Base-by-base conservation (phyloP, 1,284 basidiomycete species). In the Pseudozyma pruni region DNA sequence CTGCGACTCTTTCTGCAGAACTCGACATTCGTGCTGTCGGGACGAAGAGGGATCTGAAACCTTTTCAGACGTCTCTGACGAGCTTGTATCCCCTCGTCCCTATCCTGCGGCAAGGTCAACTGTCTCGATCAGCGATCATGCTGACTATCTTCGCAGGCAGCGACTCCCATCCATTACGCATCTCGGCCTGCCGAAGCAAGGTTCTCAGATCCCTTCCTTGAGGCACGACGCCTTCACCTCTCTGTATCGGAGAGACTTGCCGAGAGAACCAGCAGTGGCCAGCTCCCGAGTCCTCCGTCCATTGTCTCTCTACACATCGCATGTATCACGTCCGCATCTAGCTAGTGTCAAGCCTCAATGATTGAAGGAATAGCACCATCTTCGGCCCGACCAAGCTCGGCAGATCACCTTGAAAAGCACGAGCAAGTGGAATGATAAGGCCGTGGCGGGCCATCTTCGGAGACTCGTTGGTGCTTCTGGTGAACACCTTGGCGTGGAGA, bases 1-100 rank as follows among this genome's bases (percentile, higher is more conserved):
- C 11, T 66, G 62, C 39, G 20, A 27, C 23, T 59, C 56, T 4
- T 55, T 47, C 43, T 59, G 51, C 42, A 27, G 56, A 27, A 59
- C 62, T 14, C 46, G 34, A n/a, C 43, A 59, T 23, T 58, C 62
- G 8, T 66, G 56, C 51, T 66, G 62, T 33, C 46, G 56, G 54
- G 52, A 59, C 11, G 55, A 59, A 19, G 56, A 58, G n/a, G n/a
- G n/a, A n/a, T n/a, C n/a, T n/a, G n/a, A n/a, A n/a, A n/a, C n/a
- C n/a, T n/a, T n/a, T 11, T 63, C 53, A 1, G 49, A 51, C n/a
- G n/a, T 29, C 23, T 47, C 51, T 3, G 62, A 66, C 6, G 55
- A 54, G 8, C 47, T 46, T 11, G 29, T 47, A 0, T 59, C 62
- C 17, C 62, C 62, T 3, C 62, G 55, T 3, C 51, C 55, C 0